Conservation (phyloP, 768 basidiomycete genomes). For the Russula griseocarnosa region DNA sequence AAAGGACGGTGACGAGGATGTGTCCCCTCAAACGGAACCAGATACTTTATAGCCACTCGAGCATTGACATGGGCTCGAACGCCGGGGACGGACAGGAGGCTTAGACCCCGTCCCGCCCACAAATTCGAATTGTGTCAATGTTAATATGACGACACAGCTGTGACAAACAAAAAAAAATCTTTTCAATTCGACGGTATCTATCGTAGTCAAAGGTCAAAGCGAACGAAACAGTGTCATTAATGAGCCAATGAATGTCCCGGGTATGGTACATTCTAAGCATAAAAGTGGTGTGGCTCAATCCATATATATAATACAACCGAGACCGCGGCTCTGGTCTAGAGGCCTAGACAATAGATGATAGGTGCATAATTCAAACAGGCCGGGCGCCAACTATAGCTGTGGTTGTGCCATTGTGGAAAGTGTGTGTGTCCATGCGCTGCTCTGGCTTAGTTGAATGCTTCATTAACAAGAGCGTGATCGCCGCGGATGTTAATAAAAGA, state of each 20-base stretch:
- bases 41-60: slow-evolving; percentile 9
- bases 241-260: not conserved
- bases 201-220: not conserved
- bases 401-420: not conserved
- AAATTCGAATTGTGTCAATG: not conserved
- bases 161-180: not conserved
- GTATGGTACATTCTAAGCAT: not conserved
- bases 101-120: too few relatives aligned
- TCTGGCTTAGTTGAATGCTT: slow-evolving; percentile 1
- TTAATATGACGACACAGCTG: not conserved
- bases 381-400: not conserved
- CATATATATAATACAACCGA: not conserved
- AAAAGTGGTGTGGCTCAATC: not conserved
- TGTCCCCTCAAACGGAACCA: too few relatives aligned
- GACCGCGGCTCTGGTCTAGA: not conserved
- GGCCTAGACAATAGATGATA: not conserved
- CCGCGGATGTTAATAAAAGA: slow-evolving; percentile 26
- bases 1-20: not conserved
- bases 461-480: slow-evolving; percentile 13
- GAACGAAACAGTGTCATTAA: not conserved
- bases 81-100: not conserved
- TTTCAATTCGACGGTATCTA: not conserved
- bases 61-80: not conserved
- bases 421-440: not conserved
- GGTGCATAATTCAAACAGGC: not conserved